phyloP scores from a whole-genome alignment of 371 early-diverging fungal species.

The Saksenaea oblongispora region DNA sequence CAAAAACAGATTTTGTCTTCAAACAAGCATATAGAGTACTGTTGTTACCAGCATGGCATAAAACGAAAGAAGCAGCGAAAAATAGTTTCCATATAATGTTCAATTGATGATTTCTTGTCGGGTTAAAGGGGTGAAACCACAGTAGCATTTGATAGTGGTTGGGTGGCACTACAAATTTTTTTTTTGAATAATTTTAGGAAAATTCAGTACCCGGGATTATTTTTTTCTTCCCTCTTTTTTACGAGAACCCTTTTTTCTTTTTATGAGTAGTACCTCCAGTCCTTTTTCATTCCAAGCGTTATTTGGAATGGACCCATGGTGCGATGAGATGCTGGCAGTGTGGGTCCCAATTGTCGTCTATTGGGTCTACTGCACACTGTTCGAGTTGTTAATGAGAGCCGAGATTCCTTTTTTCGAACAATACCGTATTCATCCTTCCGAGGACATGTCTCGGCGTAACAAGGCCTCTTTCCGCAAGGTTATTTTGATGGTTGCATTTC shows the following conservation, averaged over 20 bases:
- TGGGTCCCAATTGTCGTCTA: conserved; percentile 68
- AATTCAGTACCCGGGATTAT: too few relatives aligned
- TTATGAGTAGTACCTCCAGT: background rate
- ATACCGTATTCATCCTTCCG: conserved; percentile 70
- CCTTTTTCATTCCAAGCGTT: background rate
- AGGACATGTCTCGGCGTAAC: conserved; percentile 62
- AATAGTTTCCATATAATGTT: too few relatives aligned
- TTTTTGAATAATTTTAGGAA: too few relatives aligned
- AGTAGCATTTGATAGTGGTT: too few relatives aligned
- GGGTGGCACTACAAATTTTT: too few relatives aligned
- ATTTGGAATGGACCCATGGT: conserved; percentile 30
- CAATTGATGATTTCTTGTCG: too few relatives aligned
- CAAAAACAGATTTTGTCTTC: too few relatives aligned
- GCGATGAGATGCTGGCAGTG: conserved; percentile 60
- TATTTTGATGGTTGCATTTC: conserved; percentile 55
- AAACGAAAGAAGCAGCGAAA: too few relatives aligned
- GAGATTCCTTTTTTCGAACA: conserved; percentile 69
- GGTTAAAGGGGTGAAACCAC: too few relatives aligned
- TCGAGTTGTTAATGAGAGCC: conserved; percentile 59
- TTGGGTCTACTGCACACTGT: conserved; percentile 70
- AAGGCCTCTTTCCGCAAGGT: conserved; percentile 60
- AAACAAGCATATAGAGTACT: too few relatives aligned
- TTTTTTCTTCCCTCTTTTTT: too few relatives aligned
- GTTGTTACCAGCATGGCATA: too few relatives aligned
- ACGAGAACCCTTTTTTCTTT: background rate